Evolutionary conservation across 257 asterid genomes (phyloP).

Genomic region (Jaltomata sinuosa): DNA sequence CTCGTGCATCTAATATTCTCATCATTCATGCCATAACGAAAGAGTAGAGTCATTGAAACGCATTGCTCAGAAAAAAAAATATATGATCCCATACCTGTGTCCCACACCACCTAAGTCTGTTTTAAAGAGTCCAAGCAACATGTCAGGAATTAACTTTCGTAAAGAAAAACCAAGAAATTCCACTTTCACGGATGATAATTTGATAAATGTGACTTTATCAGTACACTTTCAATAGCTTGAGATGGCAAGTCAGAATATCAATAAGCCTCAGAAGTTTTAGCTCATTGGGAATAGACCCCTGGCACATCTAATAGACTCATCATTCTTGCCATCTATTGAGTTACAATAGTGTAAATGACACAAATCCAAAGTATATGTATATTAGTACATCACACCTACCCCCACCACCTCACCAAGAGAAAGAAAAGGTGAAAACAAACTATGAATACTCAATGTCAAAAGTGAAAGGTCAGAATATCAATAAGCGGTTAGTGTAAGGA

Average conservation of each 20-base stretch:
- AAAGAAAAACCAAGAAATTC: not conserved
- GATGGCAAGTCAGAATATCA: not conserved
- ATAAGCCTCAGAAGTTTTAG: not conserved
- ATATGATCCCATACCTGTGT: not conserved
- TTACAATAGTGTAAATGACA: not conserved
- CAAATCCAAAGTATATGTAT: not conserved
- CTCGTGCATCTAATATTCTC: not conserved
- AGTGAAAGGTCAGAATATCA: conserved; percentile 23
- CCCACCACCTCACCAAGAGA: not conserved
- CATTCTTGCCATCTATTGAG: not conserved
- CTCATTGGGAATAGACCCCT: not conserved
- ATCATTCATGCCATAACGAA: not conserved
- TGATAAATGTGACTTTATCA: not conserved
- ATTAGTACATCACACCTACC: no score
- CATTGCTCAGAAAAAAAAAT: no score
- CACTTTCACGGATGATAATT: not conserved
- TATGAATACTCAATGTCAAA: no score
- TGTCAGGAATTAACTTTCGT: not conserved
- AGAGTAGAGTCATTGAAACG: not conserved
- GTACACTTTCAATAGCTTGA: not conserved
- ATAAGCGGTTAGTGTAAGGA: conserved; percentile 20
- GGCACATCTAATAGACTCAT: not conserved
- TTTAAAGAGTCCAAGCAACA: not conserved
- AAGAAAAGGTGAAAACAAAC: not conserved
- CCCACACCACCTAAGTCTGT: not conserved